Evolutionary conservation across 306 rosid genomes (phyloP).

Genomic region (Prunus mongolica): DNA sequence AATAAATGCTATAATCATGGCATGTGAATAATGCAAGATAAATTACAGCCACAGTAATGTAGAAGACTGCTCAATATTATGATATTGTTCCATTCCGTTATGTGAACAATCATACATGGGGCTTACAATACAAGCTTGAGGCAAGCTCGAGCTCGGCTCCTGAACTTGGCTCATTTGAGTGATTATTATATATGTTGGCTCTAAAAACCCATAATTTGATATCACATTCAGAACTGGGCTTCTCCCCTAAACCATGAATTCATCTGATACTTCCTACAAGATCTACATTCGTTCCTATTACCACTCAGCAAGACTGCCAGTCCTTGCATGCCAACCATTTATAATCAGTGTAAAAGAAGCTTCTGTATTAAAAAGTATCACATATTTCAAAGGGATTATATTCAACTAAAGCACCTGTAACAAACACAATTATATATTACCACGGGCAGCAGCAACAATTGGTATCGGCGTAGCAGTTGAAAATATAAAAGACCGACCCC

Average conservation of each 20-base stretch:
- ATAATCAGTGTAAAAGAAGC: not conserved
- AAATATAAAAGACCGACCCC: conserved; percentile 93
- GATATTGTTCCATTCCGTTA: not conserved
- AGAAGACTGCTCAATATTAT: not conserved
- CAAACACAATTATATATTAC: conserved; percentile 31
- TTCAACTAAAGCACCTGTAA: not conserved
- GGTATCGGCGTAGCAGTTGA: conserved; percentile 83
- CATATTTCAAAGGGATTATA: conserved; percentile 10
- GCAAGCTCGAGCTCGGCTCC: not conserved
- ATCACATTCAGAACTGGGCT: too few relatives aligned
- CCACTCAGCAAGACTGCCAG: too few relatives aligned
- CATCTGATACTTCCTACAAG: too few relatives aligned
- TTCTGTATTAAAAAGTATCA: not conserved
- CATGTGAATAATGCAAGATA: not conserved
- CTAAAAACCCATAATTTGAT: too few relatives aligned
- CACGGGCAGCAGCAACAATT: conserved; percentile 81
- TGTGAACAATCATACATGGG: not conserved
- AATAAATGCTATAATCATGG: not conserved
- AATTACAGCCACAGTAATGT: not conserved
- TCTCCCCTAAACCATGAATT: too few relatives aligned
- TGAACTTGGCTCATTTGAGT: not conserved
- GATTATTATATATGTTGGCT: too few relatives aligned
- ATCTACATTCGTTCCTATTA: too few relatives aligned
- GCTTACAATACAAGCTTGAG: not conserved
- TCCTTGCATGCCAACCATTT: too few relatives aligned